A percentile compares a stretch with the other conserved stretches of the same genome.
phyloP scores from a whole-genome alignment of 176 grass and related monocot species.

The Pontederia paniculata region DNA sequence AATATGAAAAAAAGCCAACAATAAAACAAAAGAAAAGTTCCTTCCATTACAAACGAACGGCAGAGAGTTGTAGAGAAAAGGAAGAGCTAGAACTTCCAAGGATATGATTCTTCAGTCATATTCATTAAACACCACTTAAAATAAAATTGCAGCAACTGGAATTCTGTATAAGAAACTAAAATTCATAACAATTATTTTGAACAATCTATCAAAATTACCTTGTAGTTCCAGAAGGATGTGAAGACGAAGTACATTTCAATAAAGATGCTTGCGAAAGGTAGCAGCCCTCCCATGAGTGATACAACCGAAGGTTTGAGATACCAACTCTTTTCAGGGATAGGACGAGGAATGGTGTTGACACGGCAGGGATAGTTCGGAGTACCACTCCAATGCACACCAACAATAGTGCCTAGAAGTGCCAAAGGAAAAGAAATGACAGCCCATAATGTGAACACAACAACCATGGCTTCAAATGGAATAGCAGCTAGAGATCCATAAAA shows the following conservation, averaged over 20 bases:
- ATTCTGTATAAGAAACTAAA: too few relatives aligned
- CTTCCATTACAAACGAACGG: too few relatives aligned
- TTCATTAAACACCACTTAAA: too few relatives aligned
- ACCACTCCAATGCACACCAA: constrained; percentile 90
- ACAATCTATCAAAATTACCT: too few relatives aligned
- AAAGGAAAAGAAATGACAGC: constrained; percentile 91
- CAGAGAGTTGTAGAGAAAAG: too few relatives aligned
- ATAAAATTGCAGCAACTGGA: too few relatives aligned
- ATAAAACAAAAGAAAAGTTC: too few relatives aligned
- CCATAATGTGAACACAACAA: constrained; percentile 77
- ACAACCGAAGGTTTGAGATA: constrained; percentile 78
- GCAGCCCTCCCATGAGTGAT: constrained; percentile 81
- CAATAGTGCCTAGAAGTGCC: constrained; percentile 76
- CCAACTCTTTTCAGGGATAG: constrained; percentile 96
- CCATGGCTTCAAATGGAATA: constrained; percentile 91
- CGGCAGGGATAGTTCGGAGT: constrained; percentile 83
- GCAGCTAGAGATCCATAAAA: constrained; percentile 91
- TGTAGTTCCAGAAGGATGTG: constrained; percentile 99
- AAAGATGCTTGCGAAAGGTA: constrained; percentile 94
- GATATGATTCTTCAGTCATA: too few relatives aligned
- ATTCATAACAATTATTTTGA: too few relatives aligned
- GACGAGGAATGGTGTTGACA: constrained; percentile 85
- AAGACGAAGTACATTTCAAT: constrained; percentile 99
- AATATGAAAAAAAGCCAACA: too few relatives aligned
- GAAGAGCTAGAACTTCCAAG: too few relatives aligned